phyloP scores from a whole-genome alignment of 1,139 yeast genomes.

The Blastobotrys proliferans region DNA sequence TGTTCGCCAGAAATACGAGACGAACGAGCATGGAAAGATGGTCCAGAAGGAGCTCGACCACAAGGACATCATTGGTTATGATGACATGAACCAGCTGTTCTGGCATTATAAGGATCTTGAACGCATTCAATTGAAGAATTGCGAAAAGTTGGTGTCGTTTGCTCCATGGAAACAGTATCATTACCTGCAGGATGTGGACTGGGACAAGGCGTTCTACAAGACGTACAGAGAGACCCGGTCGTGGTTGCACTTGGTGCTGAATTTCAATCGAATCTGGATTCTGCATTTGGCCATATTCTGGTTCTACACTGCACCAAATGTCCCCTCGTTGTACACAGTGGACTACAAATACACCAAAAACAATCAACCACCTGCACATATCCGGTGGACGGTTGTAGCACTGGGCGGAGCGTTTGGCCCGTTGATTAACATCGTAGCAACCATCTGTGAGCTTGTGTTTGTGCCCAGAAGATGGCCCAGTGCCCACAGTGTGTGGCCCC shows the following conservation, averaged over 20 bases:
- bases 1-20: slow-evolving; percentile 33
- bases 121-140: slow-evolving; percentile 44
- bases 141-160: slow-evolving; percentile 42
- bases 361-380: slow-evolving; percentile 63
- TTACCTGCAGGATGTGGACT: slow-evolving; percentile 48
- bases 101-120: slow-evolving; percentile 70
- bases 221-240: slow-evolving; percentile 71
- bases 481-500: slow-evolving; percentile 44
- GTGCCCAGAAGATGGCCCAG: slow-evolving; percentile 74
- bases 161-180: slow-evolving; percentile 45
- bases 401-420: slow-evolving; percentile 73
- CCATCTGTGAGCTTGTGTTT: slow-evolving; percentile 57
- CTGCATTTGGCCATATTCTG: slow-evolving; percentile 74
- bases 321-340: slow-evolving; percentile 70
- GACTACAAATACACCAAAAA: slow-evolving; percentile 54
- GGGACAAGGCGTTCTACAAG: slow-evolving; percentile 64
- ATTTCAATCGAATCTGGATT: slow-evolving; percentile 80
- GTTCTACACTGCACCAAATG: slow-evolving; percentile 75
- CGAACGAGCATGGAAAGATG: slow-evolving; percentile 35
- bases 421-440: slow-evolving; percentile 57
- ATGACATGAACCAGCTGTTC: slow-evolving; percentile 78
- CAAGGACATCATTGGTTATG: slow-evolving; percentile 69
- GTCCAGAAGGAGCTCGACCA: slow-evolving; percentile 62
- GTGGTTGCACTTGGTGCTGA: slow-evolving; percentile 73
- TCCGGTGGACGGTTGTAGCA: slow-evolving; percentile 58